Base-by-base conservation (phyloP, 495 filamentous ascomycete genomes). In the Podospora pseudopauciseta region DNA sequence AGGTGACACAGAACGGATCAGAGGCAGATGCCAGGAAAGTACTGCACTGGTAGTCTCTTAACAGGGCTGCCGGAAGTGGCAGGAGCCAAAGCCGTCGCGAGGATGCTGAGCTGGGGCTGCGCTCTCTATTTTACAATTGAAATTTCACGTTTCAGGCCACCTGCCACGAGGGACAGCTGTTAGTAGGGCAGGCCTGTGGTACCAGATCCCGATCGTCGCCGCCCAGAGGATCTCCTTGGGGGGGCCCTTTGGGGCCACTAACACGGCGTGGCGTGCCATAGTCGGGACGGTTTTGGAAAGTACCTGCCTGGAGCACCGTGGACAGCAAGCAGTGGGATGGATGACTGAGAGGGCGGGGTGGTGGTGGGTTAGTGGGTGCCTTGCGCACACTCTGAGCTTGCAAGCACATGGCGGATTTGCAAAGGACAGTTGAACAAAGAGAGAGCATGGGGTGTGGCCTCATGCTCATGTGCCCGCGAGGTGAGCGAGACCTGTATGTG, bases 31-130 rank as follows among this genome's bases (percentile, higher is more conserved):
- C 55, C 5, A 6, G 0, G 1, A 34, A 64, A 27, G 62, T 65
- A 68, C 67, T 30, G 2, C 3, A n/a, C 4, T 9, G 2, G 30
- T 0, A 18, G 15, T 57, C 5, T 1, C 44, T 65, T 65, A 57
- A 39, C 54, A 69, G 20, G 55, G 56, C 44, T 9, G 49, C 63
- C 68, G 44, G 66, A 69, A 69, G 62, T 39, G 68, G 68, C 64
- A 69, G 68, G 68, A 66, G 68, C 63, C 44, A 54, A 30, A 5
- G 23, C 61, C 5, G 61, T 63, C 61, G 32, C 61, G 34, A 63
- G 30, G 0, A 39, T 34, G 16, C 27, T 39, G 64, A 65, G 53
- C 28, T n/a, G 34, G 54, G n/a, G 49, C 64, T 32, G 61, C 7
- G 63, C 2, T 20, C 2, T 55, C 39, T 49, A 1, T 18, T 49